Base-by-base conservation (phyloP, 306 rosid genomes). In the Gleditsia sinensis region DNA sequence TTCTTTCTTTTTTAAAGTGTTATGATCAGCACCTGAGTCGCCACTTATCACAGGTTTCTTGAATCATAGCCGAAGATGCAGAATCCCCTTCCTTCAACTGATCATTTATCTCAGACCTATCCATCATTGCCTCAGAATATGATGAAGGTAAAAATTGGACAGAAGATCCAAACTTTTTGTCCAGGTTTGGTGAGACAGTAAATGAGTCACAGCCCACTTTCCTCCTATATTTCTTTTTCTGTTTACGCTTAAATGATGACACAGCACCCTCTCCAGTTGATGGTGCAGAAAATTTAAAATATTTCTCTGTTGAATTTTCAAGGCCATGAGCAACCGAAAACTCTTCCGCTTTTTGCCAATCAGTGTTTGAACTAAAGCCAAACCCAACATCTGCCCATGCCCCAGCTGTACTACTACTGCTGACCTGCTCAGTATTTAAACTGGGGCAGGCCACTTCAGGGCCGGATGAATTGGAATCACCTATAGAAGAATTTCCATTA, bases 11-110 rank as follows among this genome's bases (percentile, higher is more conserved):
- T 30, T 25, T 34, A 37, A 53, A 37, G 60, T 7, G 69, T 62
- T 63, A 77, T 5, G 75, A 68, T 56, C 39, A 61, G 77, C 68
- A 94, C 98, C 98, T 88, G 83, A 85, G 78, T 73, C 93, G 90
- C 96, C 96, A 88, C 59, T 81, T 86, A 69, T 91, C 89, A 78
- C 97, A 94, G 68, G 79, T 80, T 83, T 88, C 90, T 67, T 81
- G 77, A 75, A 71, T 83, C 64, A 76, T 57, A 72, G 76, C 66
- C 5, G 79, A 69, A 60, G 80, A 75, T 64, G 86, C 39, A 36
- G 49, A 32, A 43, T 69, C 76, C 59, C 69, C 89, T 69, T 80
- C 83, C 73, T 68, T 68, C 16, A 75, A 42, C 66, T 63, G 88
- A 62, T 65, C 80, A 74, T 80, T 66, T 9, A 75, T 68, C 66